Evolutionary conservation across 768 basidiomycete genomes (phyloP).

Genomic region (Phaffia tasmanica): DNA sequence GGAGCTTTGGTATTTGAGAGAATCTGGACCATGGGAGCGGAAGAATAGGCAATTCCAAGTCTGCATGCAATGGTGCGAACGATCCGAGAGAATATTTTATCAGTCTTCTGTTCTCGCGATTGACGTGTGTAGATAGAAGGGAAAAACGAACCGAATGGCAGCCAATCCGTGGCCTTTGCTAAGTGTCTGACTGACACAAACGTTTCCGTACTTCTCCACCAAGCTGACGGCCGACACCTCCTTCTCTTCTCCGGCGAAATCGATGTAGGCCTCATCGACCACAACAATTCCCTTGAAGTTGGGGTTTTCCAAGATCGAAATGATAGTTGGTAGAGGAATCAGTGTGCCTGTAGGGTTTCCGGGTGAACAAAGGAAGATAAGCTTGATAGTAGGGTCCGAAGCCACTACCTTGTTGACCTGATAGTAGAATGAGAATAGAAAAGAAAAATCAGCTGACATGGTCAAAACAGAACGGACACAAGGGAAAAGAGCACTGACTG

Average conservation of each 20-base stretch:
- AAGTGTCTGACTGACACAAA: conserved; percentile 91
- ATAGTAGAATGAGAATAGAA: not conserved
- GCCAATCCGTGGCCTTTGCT: conserved; percentile 95
- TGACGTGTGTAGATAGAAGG: not conserved
- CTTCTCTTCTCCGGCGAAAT: conserved; percentile 58
- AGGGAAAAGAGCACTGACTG: too few relatives aligned
- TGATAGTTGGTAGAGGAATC: conserved; percentile 60
- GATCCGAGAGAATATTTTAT: not conserved
- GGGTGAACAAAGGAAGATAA: conserved; percentile 90
- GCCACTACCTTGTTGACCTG: conserved; percentile 63
- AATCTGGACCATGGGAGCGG: conserved; percentile 79
- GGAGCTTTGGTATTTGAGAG: conserved; percentile 93
- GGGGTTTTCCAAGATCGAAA: conserved; percentile 60
- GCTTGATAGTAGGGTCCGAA: conserved; percentile 66
- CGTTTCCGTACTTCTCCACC: conserved; percentile 62
- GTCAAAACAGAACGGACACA: not conserved
- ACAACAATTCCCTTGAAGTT: conserved; percentile 82
- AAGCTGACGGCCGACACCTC: conserved; percentile 48
- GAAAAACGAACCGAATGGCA: conserved; percentile 63
- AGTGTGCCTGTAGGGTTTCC: conserved; percentile 92
- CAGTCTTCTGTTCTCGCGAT: conserved; percentile 7
- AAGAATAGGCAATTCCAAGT: conserved; percentile 77
- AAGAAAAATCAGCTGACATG: not conserved
- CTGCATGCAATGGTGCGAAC: conserved; percentile 40
- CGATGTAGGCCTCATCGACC: conserved; percentile 96